phyloP scores from a whole-genome alignment of 495 filamentous ascomycete genomes.

The Aspergillus hancockii region DNA sequence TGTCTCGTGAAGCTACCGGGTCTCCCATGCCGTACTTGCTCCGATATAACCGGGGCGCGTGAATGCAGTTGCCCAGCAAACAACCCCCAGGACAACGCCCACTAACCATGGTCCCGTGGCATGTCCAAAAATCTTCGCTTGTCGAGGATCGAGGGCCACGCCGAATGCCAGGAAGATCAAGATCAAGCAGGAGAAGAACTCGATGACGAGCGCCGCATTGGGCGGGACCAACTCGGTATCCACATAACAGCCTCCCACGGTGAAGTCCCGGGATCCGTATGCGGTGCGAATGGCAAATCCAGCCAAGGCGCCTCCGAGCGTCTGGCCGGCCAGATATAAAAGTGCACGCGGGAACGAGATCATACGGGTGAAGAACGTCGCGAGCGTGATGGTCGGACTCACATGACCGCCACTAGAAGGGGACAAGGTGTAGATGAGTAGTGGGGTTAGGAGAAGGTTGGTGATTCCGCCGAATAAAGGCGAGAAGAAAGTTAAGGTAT shows the following conservation, averaged over 20 bases:
- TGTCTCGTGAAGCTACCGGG: background rate
- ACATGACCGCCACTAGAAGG: conserved; percentile 53
- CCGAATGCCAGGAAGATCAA: conserved; percentile 48
- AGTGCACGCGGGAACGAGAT: conserved; percentile 48
- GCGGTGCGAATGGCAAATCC: conserved; percentile 40
- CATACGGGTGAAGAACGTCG: conserved; percentile 52
- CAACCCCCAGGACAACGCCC: conserved; percentile 47
- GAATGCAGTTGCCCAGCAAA: conserved; percentile 46
- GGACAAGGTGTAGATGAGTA: conserved; percentile 54
- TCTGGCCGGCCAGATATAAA: conserved; percentile 46
- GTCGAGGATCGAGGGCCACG: conserved; percentile 59
- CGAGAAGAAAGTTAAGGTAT: conserved; percentile 29
- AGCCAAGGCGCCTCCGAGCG: conserved; percentile 43
- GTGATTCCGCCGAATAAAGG: conserved; percentile 41
- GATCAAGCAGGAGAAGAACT: conserved; percentile 43
- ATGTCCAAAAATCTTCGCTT: conserved; percentile 51
- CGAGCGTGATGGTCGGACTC: conserved; percentile 53
- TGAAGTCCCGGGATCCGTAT: conserved; percentile 28
- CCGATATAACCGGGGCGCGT: conserved; percentile 47
- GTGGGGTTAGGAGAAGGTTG: conserved; percentile 45
- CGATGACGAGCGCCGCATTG: conserved; percentile 43
- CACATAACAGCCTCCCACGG: conserved; percentile 37
- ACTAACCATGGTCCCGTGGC: conserved; percentile 53
- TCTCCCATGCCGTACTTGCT: conserved; percentile 25
- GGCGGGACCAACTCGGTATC: conserved; percentile 27